Evolutionary conservation across 1,139 yeast genomes (phyloP).

Genomic region (Pichia sp.): DNA sequence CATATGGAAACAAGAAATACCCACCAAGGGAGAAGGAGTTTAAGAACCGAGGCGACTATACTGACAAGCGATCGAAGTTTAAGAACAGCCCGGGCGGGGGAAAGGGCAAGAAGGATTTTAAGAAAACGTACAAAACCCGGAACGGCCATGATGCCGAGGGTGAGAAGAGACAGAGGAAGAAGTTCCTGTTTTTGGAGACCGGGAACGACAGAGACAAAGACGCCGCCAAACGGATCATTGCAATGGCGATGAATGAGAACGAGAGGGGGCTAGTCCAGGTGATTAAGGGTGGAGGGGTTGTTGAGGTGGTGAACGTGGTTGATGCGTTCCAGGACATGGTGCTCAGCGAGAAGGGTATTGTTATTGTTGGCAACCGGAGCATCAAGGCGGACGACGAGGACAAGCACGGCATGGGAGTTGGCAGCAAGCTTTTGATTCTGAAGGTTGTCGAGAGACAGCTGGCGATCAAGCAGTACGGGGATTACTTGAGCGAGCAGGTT

Average conservation of each 20-base stretch:
- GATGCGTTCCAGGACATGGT: conserved; percentile 19
- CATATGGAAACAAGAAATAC: background rate
- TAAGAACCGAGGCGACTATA: background rate
- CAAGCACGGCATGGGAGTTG: conserved; percentile 5
- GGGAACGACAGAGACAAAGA: conserved; percentile 27
- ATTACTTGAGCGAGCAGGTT: conserved; percentile 31
- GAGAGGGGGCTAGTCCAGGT: conserved; percentile 20
- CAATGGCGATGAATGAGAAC: conserved; percentile 17
- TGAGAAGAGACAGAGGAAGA: conserved; percentile 3
- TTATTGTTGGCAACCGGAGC: conserved; percentile 17
- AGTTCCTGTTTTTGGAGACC: conserved; percentile 13
- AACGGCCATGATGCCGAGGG: background rate
- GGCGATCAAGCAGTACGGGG: conserved; percentile 38
- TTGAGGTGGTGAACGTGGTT: conserved; percentile 14
- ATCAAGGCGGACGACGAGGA: conserved; percentile 13
- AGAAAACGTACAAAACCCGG: background rate
- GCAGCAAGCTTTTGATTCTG: conserved; percentile 32
- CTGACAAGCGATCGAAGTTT: background rate
- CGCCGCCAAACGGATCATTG: conserved; percentile 23
- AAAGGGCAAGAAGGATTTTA: background rate
- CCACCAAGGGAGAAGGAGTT: background rate
- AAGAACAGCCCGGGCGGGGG: background rate
- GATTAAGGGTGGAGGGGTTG: conserved; percentile 18
- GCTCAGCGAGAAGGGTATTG: conserved; percentile 23
- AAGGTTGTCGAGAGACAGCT: conserved; percentile 33